Evolutionary conservation across 2,329 filamentous ascomycete species (phyloP).

Genomic region (Sclerotinia sclerotiorum): DNA sequence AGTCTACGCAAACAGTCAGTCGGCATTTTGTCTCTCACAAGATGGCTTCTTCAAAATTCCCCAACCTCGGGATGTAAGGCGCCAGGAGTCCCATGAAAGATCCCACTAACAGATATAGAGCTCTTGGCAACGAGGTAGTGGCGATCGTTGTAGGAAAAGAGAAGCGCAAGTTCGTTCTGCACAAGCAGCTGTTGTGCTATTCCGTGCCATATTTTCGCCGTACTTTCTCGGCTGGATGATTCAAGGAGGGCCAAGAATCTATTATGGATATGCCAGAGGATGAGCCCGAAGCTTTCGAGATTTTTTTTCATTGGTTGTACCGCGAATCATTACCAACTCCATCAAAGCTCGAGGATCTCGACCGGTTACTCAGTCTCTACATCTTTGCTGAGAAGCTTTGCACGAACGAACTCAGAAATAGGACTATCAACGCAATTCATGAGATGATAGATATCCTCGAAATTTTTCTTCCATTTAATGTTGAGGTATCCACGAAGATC

Average conservation of each 20-base stretch:
- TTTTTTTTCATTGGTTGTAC: constrained; percentile 24
- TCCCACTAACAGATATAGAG: background rate
- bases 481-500: background rate
- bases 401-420: constrained; percentile 2
- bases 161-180: constrained; percentile 29
- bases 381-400: constrained; percentile 19
- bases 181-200: constrained; percentile 32
- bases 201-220: constrained; percentile 20
- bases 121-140: constrained; percentile 28
- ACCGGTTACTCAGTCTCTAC: constrained; percentile 7
- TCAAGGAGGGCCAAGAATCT: constrained; percentile 20
- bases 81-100: accelerated
- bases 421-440: constrained; percentile 10
- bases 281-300: background rate
- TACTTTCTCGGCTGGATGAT: constrained; percentile 23
- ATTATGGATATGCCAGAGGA: constrained; percentile 25
- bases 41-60: background rate
- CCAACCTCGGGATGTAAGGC: background rate
- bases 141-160: constrained; percentile 31
- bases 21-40: background rate
- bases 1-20: background rate
- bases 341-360: background rate
- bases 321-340: background rate
- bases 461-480: too few relatives aligned
- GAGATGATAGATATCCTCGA: background rate